These are phyloP conservation scores for Coemansia sp. DNA, from an alignment of 192 early-diverging fungal species.

Conservation along the genomic window DNA sequence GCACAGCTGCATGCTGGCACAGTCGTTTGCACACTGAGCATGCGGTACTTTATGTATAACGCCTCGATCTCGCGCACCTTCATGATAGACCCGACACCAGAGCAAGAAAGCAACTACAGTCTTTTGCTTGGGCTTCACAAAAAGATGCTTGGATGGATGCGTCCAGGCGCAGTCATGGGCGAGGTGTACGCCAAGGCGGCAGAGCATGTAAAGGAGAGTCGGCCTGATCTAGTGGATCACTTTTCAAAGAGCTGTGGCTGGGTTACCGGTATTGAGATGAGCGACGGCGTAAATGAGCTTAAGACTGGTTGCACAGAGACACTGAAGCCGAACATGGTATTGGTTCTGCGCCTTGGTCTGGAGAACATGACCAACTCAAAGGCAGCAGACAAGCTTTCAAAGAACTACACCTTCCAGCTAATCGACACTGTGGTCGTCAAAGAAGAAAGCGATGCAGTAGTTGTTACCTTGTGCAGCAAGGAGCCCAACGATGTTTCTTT, in stretches of 20 bases:
- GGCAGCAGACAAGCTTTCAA: slow-evolving; percentile 67
- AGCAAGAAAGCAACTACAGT: slow-evolving; percentile 89
- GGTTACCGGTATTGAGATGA: slow-evolving; percentile 91
- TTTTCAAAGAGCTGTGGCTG: slow-evolving; percentile 89
- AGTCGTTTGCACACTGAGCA: slow-evolving; percentile 89
- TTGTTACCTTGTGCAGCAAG: slow-evolving; percentile 36
- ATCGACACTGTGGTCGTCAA: slow-evolving; percentile 78
- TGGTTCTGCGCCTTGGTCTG: slow-evolving; percentile 85
- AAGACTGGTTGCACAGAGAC: slow-evolving; percentile 66
- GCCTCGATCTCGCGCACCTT: slow-evolving; percentile 93
- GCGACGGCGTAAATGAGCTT: slow-evolving; percentile 80
- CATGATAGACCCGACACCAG: slow-evolving; percentile 82
- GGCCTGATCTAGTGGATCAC: slow-evolving; percentile 82
- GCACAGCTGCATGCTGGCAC: slow-evolving; percentile 83
- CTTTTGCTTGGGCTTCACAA: slow-evolving; percentile 87
- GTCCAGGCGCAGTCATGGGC: slow-evolving; percentile 71
- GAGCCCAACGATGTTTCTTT: slow-evolving; percentile 46
- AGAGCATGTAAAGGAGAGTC: slow-evolving; percentile 68
- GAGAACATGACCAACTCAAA: slow-evolving; percentile 78
- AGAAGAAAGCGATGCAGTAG: slow-evolving; percentile 24
- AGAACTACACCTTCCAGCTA: slow-evolving; percentile 81
- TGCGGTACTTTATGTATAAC: slow-evolving; percentile 93
- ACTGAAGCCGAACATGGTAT: slow-evolving; percentile 78
- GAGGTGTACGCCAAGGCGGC: slow-evolving; percentile 75
- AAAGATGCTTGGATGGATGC: slow-evolving; percentile 68